These are phyloP conservation scores for Abelmoschus esculentus DNA, from an alignment of 345 rosid species.

Conservation along the genomic window DNA sequence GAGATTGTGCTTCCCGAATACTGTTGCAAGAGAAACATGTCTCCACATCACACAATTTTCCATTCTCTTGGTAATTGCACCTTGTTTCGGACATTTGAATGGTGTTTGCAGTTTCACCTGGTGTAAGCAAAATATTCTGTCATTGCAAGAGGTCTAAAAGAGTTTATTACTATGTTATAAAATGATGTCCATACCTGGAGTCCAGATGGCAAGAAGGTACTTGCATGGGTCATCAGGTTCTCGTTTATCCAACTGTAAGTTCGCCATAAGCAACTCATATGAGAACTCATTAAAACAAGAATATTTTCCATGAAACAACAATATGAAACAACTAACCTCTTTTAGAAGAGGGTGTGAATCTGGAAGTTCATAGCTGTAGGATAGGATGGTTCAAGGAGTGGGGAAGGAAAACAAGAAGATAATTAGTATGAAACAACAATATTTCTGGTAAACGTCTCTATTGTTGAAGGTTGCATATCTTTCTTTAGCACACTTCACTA, in stretches of 20 bases:
- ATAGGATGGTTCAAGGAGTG: conserved; percentile 17
- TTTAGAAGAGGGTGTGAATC: conserved; percentile 76
- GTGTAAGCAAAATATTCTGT: conserved; percentile 10
- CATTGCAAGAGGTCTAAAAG: background rate
- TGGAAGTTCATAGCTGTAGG: conserved; percentile 81
- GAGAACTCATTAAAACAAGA: too few species aligned
- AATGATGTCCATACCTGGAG: conserved; percentile 58
- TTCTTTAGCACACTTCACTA: background rate
- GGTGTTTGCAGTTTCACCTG: conserved; percentile 86
- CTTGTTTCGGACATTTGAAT: conserved; percentile 45
- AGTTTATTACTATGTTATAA: background rate
- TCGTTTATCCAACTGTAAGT: conserved; percentile 63
- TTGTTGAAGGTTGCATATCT: background rate
- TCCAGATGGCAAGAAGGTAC: conserved; percentile 93
- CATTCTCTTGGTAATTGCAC: conserved; percentile 47
- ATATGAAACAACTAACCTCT: conserved; percentile 55
- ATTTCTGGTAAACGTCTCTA: background rate
- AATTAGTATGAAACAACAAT: conserved; percentile 12
- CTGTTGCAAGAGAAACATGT: conserved; percentile 77
- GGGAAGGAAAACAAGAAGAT: background rate
- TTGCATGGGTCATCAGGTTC: conserved; percentile 78
- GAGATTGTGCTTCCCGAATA: conserved; percentile 55
- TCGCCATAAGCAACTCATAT: conserved; percentile 14
- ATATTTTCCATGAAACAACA: too few species aligned
- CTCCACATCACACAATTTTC: conserved; percentile 42